A percentile compares a stretch with the other conserved stretches of the same genome.
phyloP scores from a whole-genome alignment of 1,284 basidiomycete genomes.

The Uromyces viciae-fabae region DNA sequence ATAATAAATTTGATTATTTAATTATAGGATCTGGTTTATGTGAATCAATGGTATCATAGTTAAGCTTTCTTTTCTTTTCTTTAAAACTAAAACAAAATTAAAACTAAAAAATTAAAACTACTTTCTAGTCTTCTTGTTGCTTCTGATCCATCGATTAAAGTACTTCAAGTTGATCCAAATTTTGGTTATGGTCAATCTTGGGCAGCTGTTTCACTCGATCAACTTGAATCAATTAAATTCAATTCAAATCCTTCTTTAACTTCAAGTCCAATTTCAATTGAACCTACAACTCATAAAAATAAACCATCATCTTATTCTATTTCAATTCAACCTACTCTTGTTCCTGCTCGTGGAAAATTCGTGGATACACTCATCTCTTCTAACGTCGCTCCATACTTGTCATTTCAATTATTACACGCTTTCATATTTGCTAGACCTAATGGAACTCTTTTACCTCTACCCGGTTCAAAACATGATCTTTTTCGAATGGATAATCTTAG shows the following conservation, averaged over 20 bases:
- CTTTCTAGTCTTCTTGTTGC: not conserved
- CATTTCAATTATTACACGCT: conserved; percentile 3
- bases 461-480: conserved; percentile 31
- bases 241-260: no score
- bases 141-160: not conserved
- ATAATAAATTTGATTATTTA: conserved; percentile 20
- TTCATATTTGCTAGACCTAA: conserved; percentile 22
- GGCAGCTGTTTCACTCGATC: not conserved
- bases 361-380: conserved; percentile 4
- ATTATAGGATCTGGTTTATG: conserved; percentile 10
- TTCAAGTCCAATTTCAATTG: no score
- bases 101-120: not conserved
- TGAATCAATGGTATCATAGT: conserved; percentile 30
- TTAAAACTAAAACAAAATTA: not conserved
- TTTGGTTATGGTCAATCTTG: conserved; percentile 11
- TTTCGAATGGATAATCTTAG: not conserved
- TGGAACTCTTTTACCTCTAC: conserved; percentile 1
- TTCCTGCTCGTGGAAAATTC: conserved; percentile 15
- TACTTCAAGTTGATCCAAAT: conserved; percentile 25
- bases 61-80: not conserved
- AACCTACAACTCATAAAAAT: not conserved
- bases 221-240: not conserved
- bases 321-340: conserved; percentile 7
- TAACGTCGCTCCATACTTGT: conserved; percentile 20
- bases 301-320: not conserved